A percentile compares a stretch with the other conserved stretches of the same genome.
phyloP scores from a whole-genome alignment of 305 asterid genomes.

The Solanum hybrid region DNA sequence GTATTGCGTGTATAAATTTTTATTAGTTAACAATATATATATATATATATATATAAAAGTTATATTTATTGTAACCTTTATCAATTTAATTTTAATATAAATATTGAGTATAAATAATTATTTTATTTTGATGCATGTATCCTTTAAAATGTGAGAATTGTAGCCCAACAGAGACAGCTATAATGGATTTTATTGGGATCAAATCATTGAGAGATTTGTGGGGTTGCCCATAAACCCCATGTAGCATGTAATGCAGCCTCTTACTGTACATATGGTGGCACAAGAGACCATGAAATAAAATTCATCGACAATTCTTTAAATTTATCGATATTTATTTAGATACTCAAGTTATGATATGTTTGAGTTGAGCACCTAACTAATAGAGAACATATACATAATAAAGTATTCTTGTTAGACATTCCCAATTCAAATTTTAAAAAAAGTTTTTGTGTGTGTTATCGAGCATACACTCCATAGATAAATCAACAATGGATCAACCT shows the following conservation, averaged over 20 bases:
- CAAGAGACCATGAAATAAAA: not conserved
- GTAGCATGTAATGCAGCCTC: not conserved
- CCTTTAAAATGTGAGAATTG: not conserved
- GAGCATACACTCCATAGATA: not conserved
- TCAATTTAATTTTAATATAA: not conserved
- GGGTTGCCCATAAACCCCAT: not conserved
- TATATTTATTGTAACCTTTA: not conserved
- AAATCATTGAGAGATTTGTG: not conserved
- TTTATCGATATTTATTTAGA: not conserved
- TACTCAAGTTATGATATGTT: accelerated
- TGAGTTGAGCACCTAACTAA: accelerated
- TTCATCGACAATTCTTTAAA: not conserved
- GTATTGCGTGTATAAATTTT: not conserved
- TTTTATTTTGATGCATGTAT: not conserved
- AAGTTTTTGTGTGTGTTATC: not conserved
- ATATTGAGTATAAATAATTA: not conserved
- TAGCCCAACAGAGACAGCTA: not conserved
- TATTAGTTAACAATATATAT: not conserved
- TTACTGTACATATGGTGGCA: not conserved
- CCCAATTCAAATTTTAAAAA: not conserved
- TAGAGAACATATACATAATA: not conserved
- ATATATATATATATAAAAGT: too few relatives aligned
- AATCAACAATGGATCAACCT: not conserved
- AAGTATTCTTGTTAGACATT: not conserved
- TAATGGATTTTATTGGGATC: not conserved